These are phyloP conservation scores for Diutina neorugosa DNA, from an alignment of 1,139 yeast species.

Conservation along the genomic window DNA sequence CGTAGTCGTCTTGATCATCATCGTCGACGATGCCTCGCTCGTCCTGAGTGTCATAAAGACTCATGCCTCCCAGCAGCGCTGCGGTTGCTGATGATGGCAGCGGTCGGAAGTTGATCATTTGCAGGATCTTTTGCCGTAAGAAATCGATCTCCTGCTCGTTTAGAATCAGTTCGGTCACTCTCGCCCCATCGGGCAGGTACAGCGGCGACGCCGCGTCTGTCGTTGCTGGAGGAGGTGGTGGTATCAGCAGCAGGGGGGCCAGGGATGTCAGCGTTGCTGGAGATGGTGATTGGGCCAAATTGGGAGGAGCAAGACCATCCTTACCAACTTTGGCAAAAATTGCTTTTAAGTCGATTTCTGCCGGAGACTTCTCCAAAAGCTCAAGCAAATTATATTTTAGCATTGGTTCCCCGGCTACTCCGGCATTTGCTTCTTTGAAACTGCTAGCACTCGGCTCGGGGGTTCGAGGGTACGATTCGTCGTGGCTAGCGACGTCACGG, in stretches of 20 bases:
- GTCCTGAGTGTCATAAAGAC: constrained; percentile 28
- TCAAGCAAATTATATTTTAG: constrained; percentile 22
- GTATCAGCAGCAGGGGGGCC: not conserved
- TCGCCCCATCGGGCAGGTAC: not conserved
- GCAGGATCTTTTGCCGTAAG: constrained; percentile 16
- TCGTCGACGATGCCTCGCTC: constrained; percentile 22
- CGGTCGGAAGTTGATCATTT: constrained; percentile 4
- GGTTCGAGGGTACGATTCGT: not conserved
- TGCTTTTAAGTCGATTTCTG: constrained; percentile 8
- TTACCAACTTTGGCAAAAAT: not conserved
- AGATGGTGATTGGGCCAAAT: too few species aligned
- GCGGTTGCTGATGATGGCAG: not conserved
- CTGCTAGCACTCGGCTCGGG: not conserved
- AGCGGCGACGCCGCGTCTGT: not conserved
- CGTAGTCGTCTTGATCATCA: constrained; percentile 25
- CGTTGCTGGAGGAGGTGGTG: not conserved
- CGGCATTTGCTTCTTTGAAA: constrained; percentile 12
- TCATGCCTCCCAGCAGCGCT: constrained; percentile 9
- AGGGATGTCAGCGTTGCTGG: not conserved
- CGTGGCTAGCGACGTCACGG: not conserved
- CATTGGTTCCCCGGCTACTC: constrained; percentile 12
- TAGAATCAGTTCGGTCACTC: constrained; percentile 9
- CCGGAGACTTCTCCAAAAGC: constrained; percentile 19
- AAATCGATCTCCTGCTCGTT: constrained; percentile 23
- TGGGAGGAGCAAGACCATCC: not conserved